Evolutionary conservation across 2,329 filamentous ascomycete species (phyloP).

Genomic region (Cladosporium sphaerospermum): DNA sequence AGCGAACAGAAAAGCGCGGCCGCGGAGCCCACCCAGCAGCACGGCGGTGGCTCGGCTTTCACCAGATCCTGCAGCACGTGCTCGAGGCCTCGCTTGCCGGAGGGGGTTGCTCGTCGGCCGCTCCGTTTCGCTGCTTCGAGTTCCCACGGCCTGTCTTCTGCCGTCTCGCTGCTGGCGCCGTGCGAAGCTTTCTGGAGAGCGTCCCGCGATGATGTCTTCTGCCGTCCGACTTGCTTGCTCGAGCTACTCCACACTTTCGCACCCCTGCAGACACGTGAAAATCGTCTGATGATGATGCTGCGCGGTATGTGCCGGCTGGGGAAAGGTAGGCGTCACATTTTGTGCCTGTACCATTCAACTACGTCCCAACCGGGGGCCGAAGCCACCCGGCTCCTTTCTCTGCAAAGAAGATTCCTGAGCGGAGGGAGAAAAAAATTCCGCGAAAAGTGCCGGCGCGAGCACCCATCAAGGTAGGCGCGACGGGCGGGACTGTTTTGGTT

Average conservation of each 20-base stretch:
- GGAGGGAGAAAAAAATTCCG: background rate
- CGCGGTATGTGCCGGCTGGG: too few relatives aligned
- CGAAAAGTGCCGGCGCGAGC: background rate
- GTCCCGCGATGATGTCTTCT: background rate
- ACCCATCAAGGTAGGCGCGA: background rate
- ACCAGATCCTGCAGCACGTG: constrained; percentile 1
- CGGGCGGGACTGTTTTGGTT: background rate
- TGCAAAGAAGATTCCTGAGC: constrained; percentile 4
- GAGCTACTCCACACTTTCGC: constrained; percentile 1
- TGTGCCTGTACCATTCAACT: too few relatives aligned
- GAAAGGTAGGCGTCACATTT: background rate
- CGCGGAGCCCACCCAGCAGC: background rate
- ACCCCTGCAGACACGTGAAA: constrained; percentile 2
- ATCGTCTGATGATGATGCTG: background rate
- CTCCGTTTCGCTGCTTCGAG: background rate
- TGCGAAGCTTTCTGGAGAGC: background rate
- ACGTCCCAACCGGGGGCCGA: background rate
- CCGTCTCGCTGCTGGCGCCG: background rate
- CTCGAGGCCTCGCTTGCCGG: background rate
- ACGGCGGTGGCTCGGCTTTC: constrained; percentile 9
- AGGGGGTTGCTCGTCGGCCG: background rate
- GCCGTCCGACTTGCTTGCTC: too few relatives aligned
- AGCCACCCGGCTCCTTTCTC: constrained; percentile 7
- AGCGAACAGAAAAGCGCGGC: background rate
- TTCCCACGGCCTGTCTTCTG: background rate